These are phyloP conservation scores for Epichloe aotearoae DNA, from an alignment of 2,329 filamentous ascomycete species.

Conservation along the genomic window DNA sequence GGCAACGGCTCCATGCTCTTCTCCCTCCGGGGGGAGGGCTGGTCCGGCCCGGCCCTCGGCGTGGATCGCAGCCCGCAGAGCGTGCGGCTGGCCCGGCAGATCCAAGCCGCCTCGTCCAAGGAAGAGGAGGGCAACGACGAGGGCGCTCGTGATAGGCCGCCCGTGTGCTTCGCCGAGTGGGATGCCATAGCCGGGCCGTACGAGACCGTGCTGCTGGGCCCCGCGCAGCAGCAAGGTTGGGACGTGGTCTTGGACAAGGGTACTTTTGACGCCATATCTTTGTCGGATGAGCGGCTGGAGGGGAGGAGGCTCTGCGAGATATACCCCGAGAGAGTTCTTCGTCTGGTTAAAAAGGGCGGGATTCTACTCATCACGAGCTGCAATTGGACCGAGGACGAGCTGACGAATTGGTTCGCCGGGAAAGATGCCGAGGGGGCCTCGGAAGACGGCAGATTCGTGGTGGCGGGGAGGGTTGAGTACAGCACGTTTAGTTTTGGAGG, in stretches of 20 bases:
- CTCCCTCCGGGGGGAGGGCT: conserved; percentile 53
- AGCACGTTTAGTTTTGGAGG: conserved; percentile 83
- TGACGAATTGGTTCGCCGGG: conserved; percentile 62
- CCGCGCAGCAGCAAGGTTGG: conserved; percentile 41
- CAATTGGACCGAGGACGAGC: conserved; percentile 91
- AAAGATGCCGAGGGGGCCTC: not conserved
- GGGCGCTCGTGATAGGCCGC: conserved; percentile 9
- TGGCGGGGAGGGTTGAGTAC: conserved; percentile 62
- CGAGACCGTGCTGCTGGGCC: conserved; percentile 20
- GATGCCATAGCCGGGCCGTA: conserved; percentile 42
- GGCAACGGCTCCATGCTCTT: conserved; percentile 92
- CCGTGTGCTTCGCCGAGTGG: conserved; percentile 41
- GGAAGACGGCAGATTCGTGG: conserved; percentile 33
- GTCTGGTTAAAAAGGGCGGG: conserved; percentile 56
- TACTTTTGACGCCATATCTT: conserved; percentile 86
- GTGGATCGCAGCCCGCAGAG: conserved; percentile 77
- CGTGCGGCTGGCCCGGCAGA: conserved; percentile 56
- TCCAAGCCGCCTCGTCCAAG: conserved; percentile 35
- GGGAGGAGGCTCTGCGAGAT: conserved; percentile 56
- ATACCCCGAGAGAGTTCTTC: conserved; percentile 57
- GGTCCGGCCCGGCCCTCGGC: conserved; percentile 60
- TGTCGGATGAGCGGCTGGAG: conserved; percentile 44
- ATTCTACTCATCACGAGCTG: conserved; percentile 84
- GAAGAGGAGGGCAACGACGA: not conserved
- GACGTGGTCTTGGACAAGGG: conserved; percentile 96